phyloP scores from a whole-genome alignment of 2,329 filamentous ascomycete genomes.

The Ophiosphaerella korrae region DNA sequence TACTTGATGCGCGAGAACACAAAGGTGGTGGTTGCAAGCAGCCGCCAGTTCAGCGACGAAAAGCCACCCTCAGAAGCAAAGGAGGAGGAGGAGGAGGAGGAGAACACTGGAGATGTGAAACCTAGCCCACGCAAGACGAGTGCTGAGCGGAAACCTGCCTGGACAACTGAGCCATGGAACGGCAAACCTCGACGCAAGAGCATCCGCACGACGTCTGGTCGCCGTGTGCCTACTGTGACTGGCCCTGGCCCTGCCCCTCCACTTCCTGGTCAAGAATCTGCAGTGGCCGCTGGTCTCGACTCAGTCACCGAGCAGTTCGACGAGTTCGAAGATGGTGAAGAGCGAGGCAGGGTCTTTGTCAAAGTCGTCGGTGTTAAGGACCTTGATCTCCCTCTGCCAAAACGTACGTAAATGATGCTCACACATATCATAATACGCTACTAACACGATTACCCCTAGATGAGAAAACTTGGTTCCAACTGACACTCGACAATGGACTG shows the following conservation, averaged over 20 bases:
- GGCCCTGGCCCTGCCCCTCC: constrained; percentile 77
- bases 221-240: constrained; percentile 61
- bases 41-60: constrained; percentile 63
- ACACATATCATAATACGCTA: background rate
- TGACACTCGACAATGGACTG: constrained; percentile 96
- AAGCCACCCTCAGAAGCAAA: constrained; percentile 60
- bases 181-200: constrained; percentile 73
- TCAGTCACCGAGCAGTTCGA: constrained; percentile 73
- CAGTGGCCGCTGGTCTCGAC: constrained; percentile 66
- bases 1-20: constrained; percentile 99
- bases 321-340: constrained; percentile 75
- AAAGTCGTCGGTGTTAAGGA: constrained; percentile 99
- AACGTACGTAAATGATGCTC: constrained; percentile 68
- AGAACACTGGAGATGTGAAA: constrained; percentile 53
- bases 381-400: constrained; percentile 86
- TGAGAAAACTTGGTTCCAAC: constrained; percentile 90
- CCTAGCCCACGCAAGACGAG: constrained; percentile 79
- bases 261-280: constrained; percentile 85
- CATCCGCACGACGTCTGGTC: constrained; percentile 61
- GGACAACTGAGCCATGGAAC: constrained; percentile 98
- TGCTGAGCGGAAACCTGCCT: constrained; percentile 72
- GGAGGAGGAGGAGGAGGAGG: too few relatives aligned
- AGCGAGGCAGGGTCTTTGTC: constrained; percentile 90
- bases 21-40: constrained; percentile 91
- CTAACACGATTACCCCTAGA: constrained; percentile 58